Base-by-base conservation (phyloP, 2,329 filamentous ascomycete genomes). In the Beauveria sp. region DNA sequence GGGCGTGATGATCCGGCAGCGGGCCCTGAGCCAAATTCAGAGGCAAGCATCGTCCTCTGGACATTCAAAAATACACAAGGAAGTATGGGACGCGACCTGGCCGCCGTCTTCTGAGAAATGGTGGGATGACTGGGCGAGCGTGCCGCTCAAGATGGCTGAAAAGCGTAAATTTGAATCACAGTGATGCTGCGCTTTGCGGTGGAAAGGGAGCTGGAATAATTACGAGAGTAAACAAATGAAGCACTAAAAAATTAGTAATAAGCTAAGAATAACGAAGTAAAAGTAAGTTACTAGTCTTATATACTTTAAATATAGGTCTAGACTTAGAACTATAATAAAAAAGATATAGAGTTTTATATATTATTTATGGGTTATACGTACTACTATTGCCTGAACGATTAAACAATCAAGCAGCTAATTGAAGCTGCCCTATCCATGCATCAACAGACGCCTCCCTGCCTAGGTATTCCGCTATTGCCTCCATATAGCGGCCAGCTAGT, bases 131-230 rank as follows among this genome's bases (percentile, higher is more conserved):
- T 55, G 40, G 52, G 22, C 40, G 24, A 55, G 52, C 52, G 40
- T 55, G 52, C 52, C 40, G 24, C 52, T 55, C 38, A 54, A 54
- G 52, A 54, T 54, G 38, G 52, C 52, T 54, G 52, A 54, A 54
- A 43, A 54, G 52, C 38, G 52, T 54, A 54, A 54, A 43, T 54
- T 54, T 54, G 38, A 54, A 54, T 54, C 52, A 54, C 38, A 54
- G 52, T 54, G 34, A 54, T 54, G 38, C 52, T 54, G 52, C 52
- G 52, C 51, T 54, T 54, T 54, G 34, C 34, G 20, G 34, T 24
- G 51, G 34, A 54, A 54, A 42, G 20, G 31, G 52, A 43, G 52
- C 38, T 28, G 38, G 20, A 54, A 54, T 43, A 54, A 54, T 43
- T 54, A 26, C 38, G 52, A 54, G 52, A 54, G 52, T 54, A 12